These are phyloP conservation scores for Metschnikowia drakensbergensis DNA, from an alignment of 805 yeast genomes.

Conservation along the genomic window DNA sequence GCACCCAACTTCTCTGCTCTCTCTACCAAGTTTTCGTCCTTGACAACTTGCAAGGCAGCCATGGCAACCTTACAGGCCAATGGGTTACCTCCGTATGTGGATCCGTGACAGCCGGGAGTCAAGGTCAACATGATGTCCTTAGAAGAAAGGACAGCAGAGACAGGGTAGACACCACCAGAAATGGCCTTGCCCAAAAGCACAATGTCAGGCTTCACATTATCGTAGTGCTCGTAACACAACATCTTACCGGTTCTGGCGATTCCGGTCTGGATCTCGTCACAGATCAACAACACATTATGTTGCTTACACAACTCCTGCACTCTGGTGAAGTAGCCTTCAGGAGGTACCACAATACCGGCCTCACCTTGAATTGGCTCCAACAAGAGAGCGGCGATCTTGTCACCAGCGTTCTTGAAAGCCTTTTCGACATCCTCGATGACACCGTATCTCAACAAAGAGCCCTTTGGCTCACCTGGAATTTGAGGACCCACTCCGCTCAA, in stretches of 20 bases:
- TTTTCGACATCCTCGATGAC: constrained; percentile 78
- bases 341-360: constrained; percentile 96
- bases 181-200: constrained; percentile 90
- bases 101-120: constrained; percentile 95
- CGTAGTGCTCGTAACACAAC: constrained; percentile 84
- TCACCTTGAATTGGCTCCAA: constrained; percentile 98
- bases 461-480: constrained; percentile 67
- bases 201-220: constrained; percentile 79
- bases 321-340: constrained; percentile 66
- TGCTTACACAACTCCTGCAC: constrained; percentile 74
- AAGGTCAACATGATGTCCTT: constrained; percentile 82
- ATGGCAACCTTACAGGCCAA: constrained; percentile 88
- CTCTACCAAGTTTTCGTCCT: constrained; percentile 80
- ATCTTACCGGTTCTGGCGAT: constrained; percentile 95
- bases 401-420: constrained; percentile 80
- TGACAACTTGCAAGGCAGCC: constrained; percentile 87
- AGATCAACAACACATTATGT: constrained; percentile 83
- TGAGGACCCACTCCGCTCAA: constrained; percentile 77
- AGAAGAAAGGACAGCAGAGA: constrained; percentile 88
- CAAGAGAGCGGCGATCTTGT: constrained; percentile 83
- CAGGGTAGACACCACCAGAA: constrained; percentile 92
- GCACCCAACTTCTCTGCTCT: constrained; percentile 72
- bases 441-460: constrained; percentile 71
- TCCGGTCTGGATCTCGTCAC: constrained; percentile 98
- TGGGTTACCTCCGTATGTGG: constrained; percentile 98